Conservation (phyloP, 2,329 filamentous ascomycete species). For the Colletotrichum aenigma region DNA sequence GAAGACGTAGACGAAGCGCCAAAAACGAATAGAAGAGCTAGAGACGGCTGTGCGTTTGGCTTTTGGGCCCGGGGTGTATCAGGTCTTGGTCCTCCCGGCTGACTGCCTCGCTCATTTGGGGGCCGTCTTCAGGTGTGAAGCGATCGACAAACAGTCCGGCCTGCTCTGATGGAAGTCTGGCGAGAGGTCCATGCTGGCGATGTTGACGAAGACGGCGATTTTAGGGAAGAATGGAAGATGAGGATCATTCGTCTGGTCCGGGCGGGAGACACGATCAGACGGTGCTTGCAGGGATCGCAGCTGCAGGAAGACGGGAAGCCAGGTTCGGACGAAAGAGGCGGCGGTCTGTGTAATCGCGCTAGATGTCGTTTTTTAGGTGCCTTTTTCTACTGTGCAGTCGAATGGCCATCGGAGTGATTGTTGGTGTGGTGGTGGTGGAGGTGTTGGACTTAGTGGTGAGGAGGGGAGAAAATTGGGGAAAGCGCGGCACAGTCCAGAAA, state of each 20-base stretch:
- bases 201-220: background rate
- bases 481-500: background rate
- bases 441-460: background rate
- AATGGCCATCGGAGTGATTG: background rate
- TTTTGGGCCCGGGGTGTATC: background rate
- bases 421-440: background rate
- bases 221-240: background rate
- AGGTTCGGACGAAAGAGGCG: background rate
- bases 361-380: background rate
- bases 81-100: background rate
- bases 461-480: background rate
- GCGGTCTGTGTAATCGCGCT: background rate
- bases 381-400: background rate
- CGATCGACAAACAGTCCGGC: background rate
- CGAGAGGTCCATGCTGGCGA: background rate
- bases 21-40: background rate
- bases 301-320: background rate
- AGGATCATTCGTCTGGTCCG: background rate
- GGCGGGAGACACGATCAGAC: background rate
- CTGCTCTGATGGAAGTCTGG: background rate
- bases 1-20: background rate
- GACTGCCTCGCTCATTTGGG: background rate
- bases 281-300: background rate
- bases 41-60: background rate
- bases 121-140: background rate